A percentile compares a stretch with the other conserved stretches of the same genome.
Evolutionary conservation across 208 protist genomes (phyloP).

Genomic region (Crithidia sp.): DNA sequence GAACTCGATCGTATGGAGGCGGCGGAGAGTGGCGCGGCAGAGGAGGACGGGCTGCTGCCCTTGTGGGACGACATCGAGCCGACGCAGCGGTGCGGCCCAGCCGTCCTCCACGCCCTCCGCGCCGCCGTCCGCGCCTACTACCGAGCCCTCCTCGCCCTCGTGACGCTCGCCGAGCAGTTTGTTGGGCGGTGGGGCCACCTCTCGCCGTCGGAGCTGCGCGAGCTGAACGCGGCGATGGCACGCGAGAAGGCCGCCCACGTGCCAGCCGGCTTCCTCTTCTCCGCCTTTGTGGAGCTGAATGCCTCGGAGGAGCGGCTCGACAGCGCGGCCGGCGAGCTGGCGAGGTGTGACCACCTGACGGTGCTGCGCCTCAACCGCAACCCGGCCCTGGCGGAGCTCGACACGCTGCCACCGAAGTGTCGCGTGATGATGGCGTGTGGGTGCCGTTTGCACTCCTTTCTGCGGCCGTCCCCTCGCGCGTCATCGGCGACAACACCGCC

Average conservation of each 20-base stretch:
- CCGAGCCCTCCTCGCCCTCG: constrained; percentile 37
- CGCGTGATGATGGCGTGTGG: constrained; percentile 57
- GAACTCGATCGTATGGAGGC: constrained; percentile 11
- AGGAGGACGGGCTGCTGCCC: constrained; percentile 42
- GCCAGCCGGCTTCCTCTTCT: constrained; percentile 39
- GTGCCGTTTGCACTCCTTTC: constrained; percentile 44
- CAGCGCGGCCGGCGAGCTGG: constrained; percentile 41
- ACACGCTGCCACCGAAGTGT: constrained; percentile 59
- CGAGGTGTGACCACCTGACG: constrained; percentile 48
- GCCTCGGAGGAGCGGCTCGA: constrained; percentile 50
- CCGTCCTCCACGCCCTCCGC: constrained; percentile 44
- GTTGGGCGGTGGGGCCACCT: constrained; percentile 59
- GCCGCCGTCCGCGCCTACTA: constrained; percentile 37
- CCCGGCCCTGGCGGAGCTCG: constrained; percentile 42
- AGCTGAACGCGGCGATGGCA: constrained; percentile 50
- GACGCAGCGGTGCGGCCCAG: constrained; percentile 38
- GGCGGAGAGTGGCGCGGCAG: not conserved
- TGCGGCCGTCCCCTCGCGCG: not conserved
- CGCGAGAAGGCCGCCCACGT: constrained; percentile 46
- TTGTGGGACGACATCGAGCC: constrained; percentile 46
- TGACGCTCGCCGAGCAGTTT: constrained; percentile 33
- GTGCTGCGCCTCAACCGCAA: constrained; percentile 69
- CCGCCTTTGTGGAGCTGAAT: constrained; percentile 57
- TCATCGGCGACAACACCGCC: too few species aligned
- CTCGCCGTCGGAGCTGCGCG: constrained; percentile 36